Evolutionary conservation across 495 filamentous ascomycete genomes (phyloP), one percentile per base, ranked within the genome.

Genomic region (Cladorrhinum samala): DNA sequence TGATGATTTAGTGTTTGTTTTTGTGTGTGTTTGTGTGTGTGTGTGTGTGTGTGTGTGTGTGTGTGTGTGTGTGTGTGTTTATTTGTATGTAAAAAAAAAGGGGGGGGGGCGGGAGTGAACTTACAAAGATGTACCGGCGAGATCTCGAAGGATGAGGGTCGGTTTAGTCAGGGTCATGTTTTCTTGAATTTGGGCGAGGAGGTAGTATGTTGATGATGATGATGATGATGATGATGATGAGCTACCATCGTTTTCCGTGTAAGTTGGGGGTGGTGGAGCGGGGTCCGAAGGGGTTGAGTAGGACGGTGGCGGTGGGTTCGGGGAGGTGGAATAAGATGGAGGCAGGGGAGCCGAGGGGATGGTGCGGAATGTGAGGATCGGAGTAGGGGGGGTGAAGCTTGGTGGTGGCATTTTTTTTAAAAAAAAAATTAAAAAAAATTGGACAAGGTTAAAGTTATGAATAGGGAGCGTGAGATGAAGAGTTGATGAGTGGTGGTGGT

Each of bases 131-230:
- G 47, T 44, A 25, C 46, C 49, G 16, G 49, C 20, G 9, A 55
- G 25, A 60, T 75, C 72, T 30, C 59, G 52, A 7, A 63, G 68
- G 46, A 76, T 64, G 1, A 75, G 55, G 6, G 73, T 76, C 1
- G 73, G 71, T 47, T 74, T 70, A 2, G 65, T 75, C 50, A 77
- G 69, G n/a, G 73, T 75, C 67, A 77, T 74, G 66, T 74, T 64
- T 41, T 73, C 62, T 16, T 68, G 68, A 38, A 77, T 60, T 25
- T 73, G 63, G n/a, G 65, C 72, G 1, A 77, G 52, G 23, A 76
- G 68, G 56, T 59, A 74, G 57, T 63, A 67, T 5, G 52, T 43
- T 23, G 54, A n/a, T 17, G 38, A 16, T 23, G 17, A 13, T 9
- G 7, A 8, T 19, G 16, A 17, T 19, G 3, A 25, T 37, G 25